Evolutionary conservation across 2,329 filamentous ascomycete species (phyloP), one percentile per base, ranked within the genome.

Genomic region (Alternaria alternata): DNA sequence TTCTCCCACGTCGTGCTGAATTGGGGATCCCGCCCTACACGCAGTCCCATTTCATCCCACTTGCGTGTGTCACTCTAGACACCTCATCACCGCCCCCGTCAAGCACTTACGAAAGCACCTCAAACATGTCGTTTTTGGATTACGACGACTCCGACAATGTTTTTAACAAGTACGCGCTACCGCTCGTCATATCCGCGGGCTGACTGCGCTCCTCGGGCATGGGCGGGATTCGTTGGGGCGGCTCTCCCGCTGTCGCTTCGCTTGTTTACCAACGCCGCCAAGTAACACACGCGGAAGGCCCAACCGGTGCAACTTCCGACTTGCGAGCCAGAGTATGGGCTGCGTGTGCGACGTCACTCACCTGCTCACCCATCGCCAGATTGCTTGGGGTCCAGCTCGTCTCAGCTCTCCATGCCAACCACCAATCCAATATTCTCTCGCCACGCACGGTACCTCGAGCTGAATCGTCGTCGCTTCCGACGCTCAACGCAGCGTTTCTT

Each of bases 301-400:
- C 63, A 61, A 47, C 55, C 62, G 63, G 62, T 57, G 55, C 57
- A 55, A 42, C 34, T 53, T 61, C 67, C 59, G 61, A 61, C 46
- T 49, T 49, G 46, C 46, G 32, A 36, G 20, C 46, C 46, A 36
- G 34, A 34, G 47, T 32, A 39, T 39, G 57, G 16, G 16, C 57
- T 51, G 41, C 20, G 44, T 63, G 59, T 63, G 61, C 63, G 58
- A 62, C 64, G 62, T 64, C 64, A 59, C 58, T 48, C 22, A n/a
- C 46, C 22, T 41, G 24, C 54, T 26, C 47, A 38, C 16, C 24
- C 52, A 28, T 20, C 49, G 30, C 39, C 44, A 46, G 20, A 38
- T 28, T 18, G 36, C 42, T 43, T 44, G 32, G 11, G n/a, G 38
- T 32, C 36, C 47, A 30, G 32, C 39, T 51, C 49, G 34, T 51